These are phyloP conservation scores for Gonium pectorale DNA, from an alignment of 139 green algal species.

Conservation along the genomic window DNA sequence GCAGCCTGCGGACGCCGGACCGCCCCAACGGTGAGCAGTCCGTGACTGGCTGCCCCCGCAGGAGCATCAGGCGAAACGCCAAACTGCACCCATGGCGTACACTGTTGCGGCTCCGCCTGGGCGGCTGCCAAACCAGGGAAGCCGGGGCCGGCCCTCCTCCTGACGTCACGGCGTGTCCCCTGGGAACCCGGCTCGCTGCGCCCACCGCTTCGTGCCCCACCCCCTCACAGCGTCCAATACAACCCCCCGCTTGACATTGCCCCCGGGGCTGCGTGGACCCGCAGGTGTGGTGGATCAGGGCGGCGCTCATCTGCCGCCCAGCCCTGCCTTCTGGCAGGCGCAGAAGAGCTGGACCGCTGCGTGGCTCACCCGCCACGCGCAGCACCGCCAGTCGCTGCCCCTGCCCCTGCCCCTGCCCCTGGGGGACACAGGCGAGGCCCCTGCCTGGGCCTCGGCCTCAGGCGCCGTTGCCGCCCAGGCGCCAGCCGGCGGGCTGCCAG, in stretches of 20 bases:
- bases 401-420: background rate
- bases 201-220: too few relatives aligned
- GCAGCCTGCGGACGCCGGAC: constrained; percentile 31
- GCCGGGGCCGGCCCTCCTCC: too few relatives aligned
- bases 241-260: background rate
- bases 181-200: too few relatives aligned
- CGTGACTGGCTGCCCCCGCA: background rate
- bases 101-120: background rate
- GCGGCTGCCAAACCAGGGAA: background rate
- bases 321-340: background rate
- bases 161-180: too few relatives aligned
- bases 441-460: background rate
- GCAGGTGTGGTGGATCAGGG: constrained; percentile 4
- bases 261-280: background rate
- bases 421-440: too few relatives aligned
- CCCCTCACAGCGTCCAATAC: too few relatives aligned
- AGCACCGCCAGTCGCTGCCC: background rate
- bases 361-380: background rate
- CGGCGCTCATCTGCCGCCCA: background rate
- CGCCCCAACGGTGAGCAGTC: constrained; percentile 7
- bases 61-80: background rate
- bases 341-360: constrained; percentile 7
- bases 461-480: background rate
- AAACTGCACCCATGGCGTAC: background rate
- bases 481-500: background rate